These are phyloP conservation scores for Termitomyces titanicus DNA, from an alignment of 768 basidiomycete genomes.

Conservation along the genomic window DNA sequence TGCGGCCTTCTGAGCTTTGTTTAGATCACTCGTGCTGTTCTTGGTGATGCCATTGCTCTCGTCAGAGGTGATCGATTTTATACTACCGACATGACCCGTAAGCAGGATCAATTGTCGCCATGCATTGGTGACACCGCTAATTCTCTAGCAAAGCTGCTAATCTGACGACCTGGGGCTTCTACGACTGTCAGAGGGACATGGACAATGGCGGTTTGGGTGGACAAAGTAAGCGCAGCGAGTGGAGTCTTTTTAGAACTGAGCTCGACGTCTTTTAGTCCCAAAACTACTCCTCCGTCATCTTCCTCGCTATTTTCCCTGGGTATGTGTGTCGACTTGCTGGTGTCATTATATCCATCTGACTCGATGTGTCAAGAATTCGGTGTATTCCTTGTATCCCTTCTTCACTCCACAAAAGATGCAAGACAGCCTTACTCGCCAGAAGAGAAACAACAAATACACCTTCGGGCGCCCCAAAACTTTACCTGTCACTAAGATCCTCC, in stretches of 20 bases:
- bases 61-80: slow-evolving; percentile 52
- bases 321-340: not conserved
- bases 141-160: slow-evolving; percentile 28
- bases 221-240: slow-evolving; percentile 4
- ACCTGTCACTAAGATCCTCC: slow-evolving; percentile 25
- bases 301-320: slow-evolving; percentile 18
- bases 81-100: slow-evolving; percentile 50
- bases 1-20: not conserved
- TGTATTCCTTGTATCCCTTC: slow-evolving; percentile 27
- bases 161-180: slow-evolving; percentile 50
- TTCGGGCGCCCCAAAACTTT: slow-evolving; percentile 35
- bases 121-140: not conserved
- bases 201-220: slow-evolving; percentile 25
- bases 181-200: slow-evolving; percentile 41
- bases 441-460: slow-evolving; percentile 33
- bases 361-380: slow-evolving; percentile 8
- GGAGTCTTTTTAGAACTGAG: not conserved
- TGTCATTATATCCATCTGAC: not conserved
- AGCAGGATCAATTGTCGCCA: slow-evolving; percentile 9
- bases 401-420: slow-evolving; percentile 41
- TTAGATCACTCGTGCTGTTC: slow-evolving; percentile 44
- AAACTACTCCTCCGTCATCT: slow-evolving; percentile 18
- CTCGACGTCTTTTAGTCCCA: slow-evolving; percentile 9
- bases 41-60: slow-evolving; percentile 51
- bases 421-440: slow-evolving; percentile 34